Percentiles rank a stretch among this genome's conserved stretches.
Conservation (phyloP, 2,329 filamentous ascomycete species). For the Nigrograna mackinnonii region DNA sequence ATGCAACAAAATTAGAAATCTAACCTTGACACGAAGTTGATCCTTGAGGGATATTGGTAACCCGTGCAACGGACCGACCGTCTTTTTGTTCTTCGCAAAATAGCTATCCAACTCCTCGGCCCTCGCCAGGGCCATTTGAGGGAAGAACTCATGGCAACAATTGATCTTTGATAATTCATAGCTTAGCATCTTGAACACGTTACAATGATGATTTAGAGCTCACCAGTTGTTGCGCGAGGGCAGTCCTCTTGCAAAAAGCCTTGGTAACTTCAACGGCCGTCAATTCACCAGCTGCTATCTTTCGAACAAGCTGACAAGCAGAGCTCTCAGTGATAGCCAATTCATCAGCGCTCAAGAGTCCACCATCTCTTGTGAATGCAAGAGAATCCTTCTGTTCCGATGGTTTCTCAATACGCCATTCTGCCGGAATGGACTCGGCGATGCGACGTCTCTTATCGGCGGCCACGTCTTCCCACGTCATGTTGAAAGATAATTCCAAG, state of each 20-base stretch:
- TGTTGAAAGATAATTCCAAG: too few species aligned
- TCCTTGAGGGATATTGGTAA: conserved; percentile 57
- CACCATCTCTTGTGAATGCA: background rate
- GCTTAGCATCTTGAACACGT: too few species aligned
- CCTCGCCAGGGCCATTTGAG: conserved; percentile 51
- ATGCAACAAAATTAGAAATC: too few species aligned
- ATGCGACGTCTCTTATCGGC: background rate
- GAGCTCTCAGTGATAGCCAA: background rate
- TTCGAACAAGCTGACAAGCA: conserved; percentile 25
- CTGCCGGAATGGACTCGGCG: background rate
- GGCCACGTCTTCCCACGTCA: background rate
- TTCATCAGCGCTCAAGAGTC: background rate
- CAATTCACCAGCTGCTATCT: conserved; percentile 41
- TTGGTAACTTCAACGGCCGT: conserved; percentile 51
- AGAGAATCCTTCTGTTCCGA: background rate
- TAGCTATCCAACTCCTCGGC: conserved; percentile 54
- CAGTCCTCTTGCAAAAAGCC: conserved; percentile 55
- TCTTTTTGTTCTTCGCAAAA: conserved; percentile 41
- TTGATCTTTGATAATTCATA: conserved; percentile 52
- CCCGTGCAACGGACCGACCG: conserved; percentile 66
- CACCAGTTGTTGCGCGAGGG: conserved; percentile 56
- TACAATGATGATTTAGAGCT: background rate
- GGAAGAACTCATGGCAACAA: conserved; percentile 59
- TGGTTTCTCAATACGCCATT: background rate
- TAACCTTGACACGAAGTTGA: too few species aligned